Evolutionary conservation across 495 filamentous ascomycete genomes (phyloP), one percentile per base, ranked within the genome.

Genomic region (Trichoderma erinaceum): DNA sequence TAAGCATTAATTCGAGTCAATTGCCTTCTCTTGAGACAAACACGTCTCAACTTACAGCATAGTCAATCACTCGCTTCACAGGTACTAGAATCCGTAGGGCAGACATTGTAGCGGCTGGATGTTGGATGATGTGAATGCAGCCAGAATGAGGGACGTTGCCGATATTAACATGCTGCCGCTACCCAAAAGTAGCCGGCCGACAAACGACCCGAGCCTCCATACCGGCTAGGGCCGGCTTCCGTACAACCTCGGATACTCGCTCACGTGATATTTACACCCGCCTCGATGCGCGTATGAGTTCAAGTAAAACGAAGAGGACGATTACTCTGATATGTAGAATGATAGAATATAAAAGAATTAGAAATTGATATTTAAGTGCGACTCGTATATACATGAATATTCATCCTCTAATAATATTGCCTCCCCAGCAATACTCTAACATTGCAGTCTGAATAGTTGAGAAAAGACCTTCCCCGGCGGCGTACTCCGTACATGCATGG

Each of bases 41-140:
- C 67, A 67, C 64, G 69, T 68, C 56, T 29, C 56, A 71, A 79
- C 89, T 77, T 81, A 97, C 94, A 70, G 95, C 93, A 87, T 97
- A 99, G 87, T 99, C 95, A 80, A 99, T 97, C 66, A 99, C 95
- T 84, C 95, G 84, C 84, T 99, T 99, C 67, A 99, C 80, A 80
- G 95, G 95, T 23, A 99, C 95, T 69, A 99, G 83, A 77, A 99
- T 97, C 76, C 93, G 86, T 70, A 99, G 84, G 63, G 88, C 85
- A 70, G 92, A 89, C 93, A 97, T 97, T 64, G 66, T 71, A 64
- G 68, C 66, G 25, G 64, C 69, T 67, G 32, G 52, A 23, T 41
- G 56, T 35, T 63, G 21, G 61, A 64, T 44, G 56, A 25, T 12
- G 27, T 46, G 64, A 21, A 65, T 65, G 46, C 29, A 41, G 27